Percentiles rank a stretch among this genome's conserved stretches.
These are phyloP conservation scores for Botrytis hyacinthi DNA, from an alignment of 2,329 filamentous ascomycete genomes.

Conservation along the genomic window DNA sequence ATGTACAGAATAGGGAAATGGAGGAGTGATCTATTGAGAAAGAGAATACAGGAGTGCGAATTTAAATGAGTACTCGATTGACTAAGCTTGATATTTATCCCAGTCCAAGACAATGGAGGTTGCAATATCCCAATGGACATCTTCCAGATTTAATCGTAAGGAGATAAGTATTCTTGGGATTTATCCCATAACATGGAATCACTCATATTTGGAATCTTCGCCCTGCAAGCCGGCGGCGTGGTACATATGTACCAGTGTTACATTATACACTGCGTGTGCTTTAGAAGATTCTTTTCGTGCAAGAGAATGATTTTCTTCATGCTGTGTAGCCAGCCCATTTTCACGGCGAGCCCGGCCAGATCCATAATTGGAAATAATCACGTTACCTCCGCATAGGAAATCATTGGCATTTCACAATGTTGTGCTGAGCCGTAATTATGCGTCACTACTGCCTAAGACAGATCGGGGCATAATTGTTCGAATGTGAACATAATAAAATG, in stretches of 20 bases:
- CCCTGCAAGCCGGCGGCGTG: background rate
- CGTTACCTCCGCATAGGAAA: background rate
- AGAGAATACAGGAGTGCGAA: background rate
- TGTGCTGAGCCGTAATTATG: conserved; percentile 6
- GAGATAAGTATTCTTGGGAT: background rate
- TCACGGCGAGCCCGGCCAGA: conserved; percentile 14
- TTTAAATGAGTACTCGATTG: background rate
- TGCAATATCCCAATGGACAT: background rate
- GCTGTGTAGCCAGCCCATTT: conserved; percentile 11
- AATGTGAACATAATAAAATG: background rate
- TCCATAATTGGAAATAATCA: conserved; percentile 6
- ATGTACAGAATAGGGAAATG: background rate
- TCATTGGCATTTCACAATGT: background rate
- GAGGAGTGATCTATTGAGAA: background rate
- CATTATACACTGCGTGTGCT: background rate
- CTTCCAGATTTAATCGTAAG: background rate
- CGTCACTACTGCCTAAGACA: background rate
- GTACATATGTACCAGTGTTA: conserved; percentile 5
- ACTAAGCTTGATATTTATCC: background rate
- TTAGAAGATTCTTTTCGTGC: conserved; percentile 16
- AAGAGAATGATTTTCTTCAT: conserved; percentile 4
- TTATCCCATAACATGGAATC: background rate
- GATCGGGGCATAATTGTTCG: background rate
- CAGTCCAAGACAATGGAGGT: background rate
- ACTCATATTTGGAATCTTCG: background rate